Percentiles rank a stretch among this genome's conserved stretches.
These are phyloP conservation scores for Suillus discolor DNA, from an alignment of 768 basidiomycete genomes.

Conservation along the genomic window DNA sequence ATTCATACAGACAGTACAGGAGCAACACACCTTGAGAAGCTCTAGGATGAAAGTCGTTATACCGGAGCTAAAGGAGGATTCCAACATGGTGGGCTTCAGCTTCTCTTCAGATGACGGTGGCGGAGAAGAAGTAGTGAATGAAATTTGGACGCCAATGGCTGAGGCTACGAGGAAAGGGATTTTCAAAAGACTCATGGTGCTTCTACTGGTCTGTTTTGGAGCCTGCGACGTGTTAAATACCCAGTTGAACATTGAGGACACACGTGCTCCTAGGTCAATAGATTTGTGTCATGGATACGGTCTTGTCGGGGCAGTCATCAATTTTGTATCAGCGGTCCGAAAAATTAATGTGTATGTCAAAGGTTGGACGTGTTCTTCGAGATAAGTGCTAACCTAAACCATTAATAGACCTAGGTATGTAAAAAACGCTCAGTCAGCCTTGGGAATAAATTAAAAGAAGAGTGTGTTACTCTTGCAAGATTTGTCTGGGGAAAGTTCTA, in stretches of 20 bases:
- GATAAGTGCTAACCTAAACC: background rate
- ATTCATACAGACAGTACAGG: background rate
- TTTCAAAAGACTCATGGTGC: constrained; percentile 21
- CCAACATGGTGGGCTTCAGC: background rate
- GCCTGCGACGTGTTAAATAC: background rate
- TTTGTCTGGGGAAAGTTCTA: too few relatives aligned
- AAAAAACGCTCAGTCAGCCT: background rate
- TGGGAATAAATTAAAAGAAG: background rate
- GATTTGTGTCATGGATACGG: background rate
- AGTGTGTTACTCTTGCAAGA: too few relatives aligned
- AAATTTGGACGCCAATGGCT: constrained; percentile 27
- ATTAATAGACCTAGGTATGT: background rate
- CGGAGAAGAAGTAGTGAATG: constrained; percentile 26
- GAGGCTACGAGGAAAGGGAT: constrained; percentile 25
- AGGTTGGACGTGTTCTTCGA: background rate
- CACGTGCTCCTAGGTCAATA: background rate
- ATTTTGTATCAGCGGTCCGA: background rate
- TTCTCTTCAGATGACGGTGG: constrained; percentile 22
- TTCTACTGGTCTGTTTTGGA: background rate
- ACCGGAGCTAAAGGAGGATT: background rate
- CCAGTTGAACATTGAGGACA: background rate
- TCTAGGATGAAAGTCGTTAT: background rate
- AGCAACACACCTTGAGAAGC: too few relatives aligned
- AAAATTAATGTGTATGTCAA: background rate
- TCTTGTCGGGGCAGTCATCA: background rate